Conservation (phyloP, 148 eudicot species). For the Tetragonia tetragonoides region DNA sequence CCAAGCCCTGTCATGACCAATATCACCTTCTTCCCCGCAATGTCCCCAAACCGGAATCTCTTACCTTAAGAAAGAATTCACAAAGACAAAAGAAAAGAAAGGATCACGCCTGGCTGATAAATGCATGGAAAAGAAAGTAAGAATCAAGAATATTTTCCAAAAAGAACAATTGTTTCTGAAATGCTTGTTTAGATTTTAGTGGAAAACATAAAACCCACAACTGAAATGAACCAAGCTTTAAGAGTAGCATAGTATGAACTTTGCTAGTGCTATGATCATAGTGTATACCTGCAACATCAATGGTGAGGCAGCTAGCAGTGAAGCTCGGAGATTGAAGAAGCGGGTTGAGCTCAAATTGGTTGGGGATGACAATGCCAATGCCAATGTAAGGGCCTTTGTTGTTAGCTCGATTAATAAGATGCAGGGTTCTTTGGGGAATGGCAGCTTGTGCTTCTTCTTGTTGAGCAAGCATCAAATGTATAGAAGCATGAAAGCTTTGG, state of each 20-base stretch:
- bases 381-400: no score
- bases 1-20: constrained; percentile 32
- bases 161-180: no score
- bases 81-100: neutral
- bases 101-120: neutral
- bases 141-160: neutral
- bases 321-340: no score
- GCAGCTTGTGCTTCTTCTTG: no score
- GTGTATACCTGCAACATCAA: constrained; percentile 8
- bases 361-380: no score
- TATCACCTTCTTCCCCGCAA: constrained; percentile 30
- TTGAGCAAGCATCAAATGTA: no score
- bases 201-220: neutral
- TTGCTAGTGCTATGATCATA: neutral
- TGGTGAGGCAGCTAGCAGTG: neutral
- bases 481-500: no score
- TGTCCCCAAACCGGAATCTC: constrained; percentile 45
- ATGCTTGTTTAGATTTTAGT: no score
- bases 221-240: neutral
- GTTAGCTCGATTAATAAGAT: no score
- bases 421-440: no score
- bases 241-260: neutral
- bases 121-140: neutral
- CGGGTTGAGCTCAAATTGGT: no score
- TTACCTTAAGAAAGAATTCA: constrained; percentile 28